Evolutionary conservation across 176 grass and related monocot genomes (phyloP), one percentile per base, ranked within the genome.

Genomic region (Guadua angustifolia): DNA sequence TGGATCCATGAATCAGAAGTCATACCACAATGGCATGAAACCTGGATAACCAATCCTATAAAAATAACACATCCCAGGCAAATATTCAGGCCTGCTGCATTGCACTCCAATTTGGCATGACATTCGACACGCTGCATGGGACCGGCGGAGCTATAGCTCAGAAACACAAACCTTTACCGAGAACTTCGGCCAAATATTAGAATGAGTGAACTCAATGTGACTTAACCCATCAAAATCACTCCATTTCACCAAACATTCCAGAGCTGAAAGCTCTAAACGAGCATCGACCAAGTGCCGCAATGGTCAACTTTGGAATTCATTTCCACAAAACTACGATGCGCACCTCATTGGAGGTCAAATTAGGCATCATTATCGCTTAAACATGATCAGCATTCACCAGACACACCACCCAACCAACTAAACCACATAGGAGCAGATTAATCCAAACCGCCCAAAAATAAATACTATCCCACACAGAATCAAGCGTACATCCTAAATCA

Each of bases 251-350:
- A 14, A 55, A 57, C 11, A 11, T 71, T 71, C 21, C 14, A 55
- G n/a, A 55, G 45, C n/a, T 66, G 1, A 84, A 77, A 77, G 42
- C 42, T 83, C 10, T 60, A 35, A 15, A 17, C 44, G 67, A 15
- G 24, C 61, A 76, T 15, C n/a, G 6, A 84, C 15, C 40, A 19
- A 26, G 1, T 35, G 14, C 0, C 22, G 35, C 3, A 14, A 11
- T 53, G 25, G 71, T 16, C 10, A 25, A 63, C 63, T 71, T 25
- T 5, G 8, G 21, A 12, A 11, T n/a, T 15, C 7, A 11, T 67
- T 19, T 39, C 14, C 29, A 25, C 45, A 53, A 22, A 66, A 78
- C 55, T 72, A 33, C 2, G 22, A 4, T 46, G 32, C 16, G 9
- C 36, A n/a, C 11, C 10, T 9, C 3, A 5, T 14, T 0, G 2